A percentile compares a stretch with the other conserved stretches of the same genome.
Conservation (phyloP, 2,329 filamentous ascomycete species). For the Colletotrichum sp. region DNA sequence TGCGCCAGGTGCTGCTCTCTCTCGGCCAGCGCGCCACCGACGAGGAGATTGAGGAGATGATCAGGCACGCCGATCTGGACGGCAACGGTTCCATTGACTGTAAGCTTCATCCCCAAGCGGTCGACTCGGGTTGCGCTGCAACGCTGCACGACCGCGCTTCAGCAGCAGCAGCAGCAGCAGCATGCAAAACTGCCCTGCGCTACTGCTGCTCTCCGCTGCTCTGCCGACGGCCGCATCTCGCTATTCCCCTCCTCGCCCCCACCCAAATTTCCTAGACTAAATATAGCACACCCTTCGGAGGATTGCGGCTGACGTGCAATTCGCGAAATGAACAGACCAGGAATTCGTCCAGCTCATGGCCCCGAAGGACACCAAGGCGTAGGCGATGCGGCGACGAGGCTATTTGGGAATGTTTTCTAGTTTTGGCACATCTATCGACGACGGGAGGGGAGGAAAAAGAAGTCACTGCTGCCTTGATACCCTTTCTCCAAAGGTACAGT, state of each 20-base stretch:
- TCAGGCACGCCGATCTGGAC: conserved; percentile 22
- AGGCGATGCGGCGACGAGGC: background rate
- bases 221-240: background rate
- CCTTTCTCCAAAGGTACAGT: conserved; percentile 15
- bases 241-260: background rate
- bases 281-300: background rate
- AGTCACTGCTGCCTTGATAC: conserved; percentile 19
- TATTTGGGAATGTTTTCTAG: background rate
- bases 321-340: conserved; percentile 14
- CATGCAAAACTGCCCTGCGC: background rate
- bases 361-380: conserved; percentile 19
- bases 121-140: background rate
- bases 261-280: background rate
- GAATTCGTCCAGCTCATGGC: conserved; percentile 25
- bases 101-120: background rate
- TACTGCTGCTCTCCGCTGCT: background rate
- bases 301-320: conserved; percentile 6
- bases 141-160: background rate
- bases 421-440: background rate
- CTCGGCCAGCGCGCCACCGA: conserved; percentile 24
- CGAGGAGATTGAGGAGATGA: conserved; percentile 26
- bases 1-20: conserved; percentile 23
- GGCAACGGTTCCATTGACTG: conserved; percentile 24
- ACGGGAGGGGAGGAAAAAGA: conserved; percentile 1
- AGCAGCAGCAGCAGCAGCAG: background rate